Conservation (phyloP, 768 basidiomycete species). For the Boletus fagicola region DNA sequence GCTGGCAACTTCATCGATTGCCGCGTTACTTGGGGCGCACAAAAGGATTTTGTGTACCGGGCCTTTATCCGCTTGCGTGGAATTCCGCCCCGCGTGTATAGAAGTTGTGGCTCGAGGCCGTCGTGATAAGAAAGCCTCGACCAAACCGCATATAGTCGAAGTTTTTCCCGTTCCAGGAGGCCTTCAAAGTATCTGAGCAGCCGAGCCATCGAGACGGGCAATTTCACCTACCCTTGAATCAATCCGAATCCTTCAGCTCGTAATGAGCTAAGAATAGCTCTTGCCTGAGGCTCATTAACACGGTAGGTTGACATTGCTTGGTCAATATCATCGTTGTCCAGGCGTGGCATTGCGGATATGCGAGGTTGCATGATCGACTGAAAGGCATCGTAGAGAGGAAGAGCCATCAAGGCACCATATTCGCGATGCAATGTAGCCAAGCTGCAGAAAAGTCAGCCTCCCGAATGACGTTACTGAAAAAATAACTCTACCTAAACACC, state of each 20-base stretch:
- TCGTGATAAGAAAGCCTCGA: conserved; percentile 72
- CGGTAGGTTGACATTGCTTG: conserved; percentile 65
- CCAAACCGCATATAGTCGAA: conserved; percentile 94
- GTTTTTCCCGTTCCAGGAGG: conserved; percentile 99
- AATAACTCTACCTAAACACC: conserved; percentile 64
- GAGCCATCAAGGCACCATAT: conserved; percentile 79
- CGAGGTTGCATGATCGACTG: conserved; percentile 67
- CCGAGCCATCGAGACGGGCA: background rate
- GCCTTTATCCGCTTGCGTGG: conserved; percentile 40
- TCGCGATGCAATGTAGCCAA: conserved; percentile 90
- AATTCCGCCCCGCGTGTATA: conserved; percentile 47
- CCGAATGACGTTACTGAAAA: background rate
- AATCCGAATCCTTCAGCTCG: conserved; percentile 75
- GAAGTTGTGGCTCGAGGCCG: conserved; percentile 49
- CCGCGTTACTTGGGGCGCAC: conserved; percentile 97
- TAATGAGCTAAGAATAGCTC: conserved; percentile 78
- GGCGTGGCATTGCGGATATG: conserved; percentile 45
- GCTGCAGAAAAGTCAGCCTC: conserved; percentile 41
- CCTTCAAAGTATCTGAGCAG: conserved; percentile 39
- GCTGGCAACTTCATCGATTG: conserved; percentile 92
- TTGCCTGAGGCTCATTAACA: conserved; percentile 94
- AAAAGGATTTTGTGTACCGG: conserved; percentile 74
- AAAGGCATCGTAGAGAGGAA: conserved; percentile 80
- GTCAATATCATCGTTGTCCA: conserved; percentile 52
- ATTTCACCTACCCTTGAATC: conserved; percentile 82